Base-by-base conservation (phyloP, 2,329 filamentous ascomycete genomes). In the Colletotrichum aenigma region DNA sequence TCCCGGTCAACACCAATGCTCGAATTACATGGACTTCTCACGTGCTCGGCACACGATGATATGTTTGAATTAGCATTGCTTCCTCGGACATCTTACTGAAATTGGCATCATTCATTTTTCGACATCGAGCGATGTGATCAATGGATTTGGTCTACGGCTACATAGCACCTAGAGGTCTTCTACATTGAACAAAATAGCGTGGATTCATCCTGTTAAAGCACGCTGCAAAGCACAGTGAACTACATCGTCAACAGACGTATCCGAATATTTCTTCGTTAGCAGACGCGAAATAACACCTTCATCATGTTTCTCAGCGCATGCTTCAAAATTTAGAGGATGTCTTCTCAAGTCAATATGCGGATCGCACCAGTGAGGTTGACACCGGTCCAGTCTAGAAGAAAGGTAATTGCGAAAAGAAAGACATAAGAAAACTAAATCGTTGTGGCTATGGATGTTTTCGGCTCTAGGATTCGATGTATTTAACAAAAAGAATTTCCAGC, bases 61-160 rank as follows among this genome's bases (percentile, higher is more conserved):
- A 21, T 48, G 18, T 0, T 0, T 43, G 4, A 16, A 21, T 12
- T 0, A 21, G 9, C 18, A 0, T 48, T 12, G 9, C 2, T 21
- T 48, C 6, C 43, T 48, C n/a, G 18, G 18, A 21, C 18, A 21
- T 21, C 18, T n/a, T n/a, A 10, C 18, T n/a, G 6, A 7, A 0
- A 21, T 7, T n/a, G 18, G 10, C 43, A 21, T 21, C 18, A n/a
- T n/a, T n/a, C 38, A 10, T n/a, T n/a, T 4, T 3, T 43, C 18
- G 8, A 10, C 9, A n/a, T 43, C 38, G 38, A 43, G 18, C 38
- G 15, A 36, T 36, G 0, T 36, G 34, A 36, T 1, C 0, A 16
- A 36, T 16, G 15, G 15, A 36, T 36, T 36, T 36, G 34, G 34
- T 36, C 34, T 36, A 0, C 15, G 34, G 0, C 34, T 36, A 15